Evolutionary conservation across 352 stramenopile genomes (phyloP), one percentile per base, ranked within the genome.

Genomic region (Paralagenidium karlingii): DNA sequence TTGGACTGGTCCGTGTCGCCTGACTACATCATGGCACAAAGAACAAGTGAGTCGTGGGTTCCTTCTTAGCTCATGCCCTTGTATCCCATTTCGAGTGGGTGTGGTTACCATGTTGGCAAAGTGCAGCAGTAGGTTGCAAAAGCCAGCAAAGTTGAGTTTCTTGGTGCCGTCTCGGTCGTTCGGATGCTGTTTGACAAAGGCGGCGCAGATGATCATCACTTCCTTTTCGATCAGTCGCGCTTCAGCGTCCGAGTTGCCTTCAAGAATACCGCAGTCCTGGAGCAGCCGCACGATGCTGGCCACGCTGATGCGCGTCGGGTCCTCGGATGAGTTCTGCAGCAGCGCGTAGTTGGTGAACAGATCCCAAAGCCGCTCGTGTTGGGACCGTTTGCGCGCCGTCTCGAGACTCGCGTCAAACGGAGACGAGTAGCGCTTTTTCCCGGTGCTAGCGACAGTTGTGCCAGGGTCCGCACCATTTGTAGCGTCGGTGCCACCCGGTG

Each of bases 331-430:
- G 12, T 82, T 68, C 40, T 78, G 69, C 34, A 89, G 48, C n/a
- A n/a, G n/a, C 32, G 71, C 67, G 38, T 85, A 89, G 13, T 60
- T 62, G 4, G 69, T 71, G 24, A 86, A 89, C 39, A 86, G 75
- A 40, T 82, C 68, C 74, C 74, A 89, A 12, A 89, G 53, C 28
- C 68, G 61, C 38, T 89, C 75, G 24, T 81, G 66, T 44, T 82
- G 66, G 16, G 60, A 67, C 9, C 63, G 60, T 43, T 75, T 75
- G 6, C 66, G 47, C 34, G 65, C 66, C 0, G 39, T 55, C 8
- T 60, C 53, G 29, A 85, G 60, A 33, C 63, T 85, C 20, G 51
- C 63, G 21, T 85, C 68, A 34, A 85, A 85, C 5, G 65, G 65
- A n/a, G n/a, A n/a, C n/a, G n/a, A n/a, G n/a, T n/a, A n/a, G n/a